A percentile compares a stretch with the other conserved stretches of the same genome.
Conservation (phyloP, 83 land plant genomes). For the Isoetes engelmannii region DNA sequence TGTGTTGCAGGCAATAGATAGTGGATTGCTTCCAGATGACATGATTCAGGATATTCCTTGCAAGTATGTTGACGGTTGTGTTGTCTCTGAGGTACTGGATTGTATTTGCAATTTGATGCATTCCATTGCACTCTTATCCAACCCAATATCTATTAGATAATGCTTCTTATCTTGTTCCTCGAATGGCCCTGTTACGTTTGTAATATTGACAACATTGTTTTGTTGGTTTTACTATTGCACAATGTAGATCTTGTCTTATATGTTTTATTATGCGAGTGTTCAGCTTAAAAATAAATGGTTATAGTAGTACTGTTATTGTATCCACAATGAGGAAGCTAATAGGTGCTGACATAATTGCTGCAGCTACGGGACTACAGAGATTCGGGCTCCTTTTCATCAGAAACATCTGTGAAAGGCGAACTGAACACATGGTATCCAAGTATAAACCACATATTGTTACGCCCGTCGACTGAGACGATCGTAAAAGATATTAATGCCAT, state of each 20-base stretch:
- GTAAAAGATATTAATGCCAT: constrained; percentile 80
- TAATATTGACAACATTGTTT: too few species aligned
- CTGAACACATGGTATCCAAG: constrained; percentile 31
- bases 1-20: constrained; percentile 65
- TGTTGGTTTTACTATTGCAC: too few species aligned
- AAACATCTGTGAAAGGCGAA: constrained; percentile 8
- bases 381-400: constrained; percentile 7
- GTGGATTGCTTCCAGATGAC: constrained; percentile 76
- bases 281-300: too few species aligned
- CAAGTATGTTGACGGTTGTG: constrained; percentile 65
- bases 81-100: constrained; percentile 75
- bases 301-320: too few species aligned
- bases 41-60: constrained; percentile 83
- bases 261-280: too few species aligned
- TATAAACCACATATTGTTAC: constrained; percentile 52
- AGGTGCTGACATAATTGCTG: neutral
- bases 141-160: neutral
- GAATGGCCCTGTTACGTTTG: too few species aligned
- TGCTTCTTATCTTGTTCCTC: neutral
- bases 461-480: constrained; percentile 73
- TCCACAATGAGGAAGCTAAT: too few species aligned
- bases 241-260: too few species aligned
- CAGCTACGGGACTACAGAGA: constrained; percentile 34
- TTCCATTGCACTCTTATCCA: neutral
- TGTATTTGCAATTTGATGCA: neutral